Evolutionary conservation across 306 rosid genomes (phyloP).

Genomic region (Vachellia pachyceras): DNA sequence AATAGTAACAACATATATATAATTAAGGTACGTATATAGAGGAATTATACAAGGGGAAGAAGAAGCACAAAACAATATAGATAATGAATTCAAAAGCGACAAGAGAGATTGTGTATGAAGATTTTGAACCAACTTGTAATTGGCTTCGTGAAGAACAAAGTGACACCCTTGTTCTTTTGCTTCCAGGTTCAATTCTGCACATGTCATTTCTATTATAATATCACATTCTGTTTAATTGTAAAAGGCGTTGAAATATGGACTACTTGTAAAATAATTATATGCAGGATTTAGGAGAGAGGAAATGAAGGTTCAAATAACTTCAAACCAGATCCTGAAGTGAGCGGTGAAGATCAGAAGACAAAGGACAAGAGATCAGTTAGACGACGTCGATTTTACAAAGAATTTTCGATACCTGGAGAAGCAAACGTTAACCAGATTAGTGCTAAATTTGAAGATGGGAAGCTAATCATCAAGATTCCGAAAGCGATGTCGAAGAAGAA

Average conservation of each 20-base stretch:
- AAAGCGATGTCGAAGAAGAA: neutral
- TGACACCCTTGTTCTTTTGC: constrained; percentile 38
- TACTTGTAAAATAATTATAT: too few species aligned
- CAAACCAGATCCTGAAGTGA: constrained; percentile 28
- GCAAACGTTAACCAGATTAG: neutral
- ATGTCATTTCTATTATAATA: too few species aligned
- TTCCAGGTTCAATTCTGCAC: too few species aligned
- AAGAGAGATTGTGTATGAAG: constrained; percentile 17
- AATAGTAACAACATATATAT: neutral
- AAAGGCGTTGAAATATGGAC: neutral
- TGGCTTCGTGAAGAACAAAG: constrained; percentile 36
- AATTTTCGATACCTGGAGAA: neutral
- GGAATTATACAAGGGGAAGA: neutral
- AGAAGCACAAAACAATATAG: constrained; percentile 10
- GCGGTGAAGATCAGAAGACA: too few species aligned
- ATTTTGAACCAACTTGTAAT: constrained; percentile 37
- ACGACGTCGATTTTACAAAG: constrained; percentile 33
- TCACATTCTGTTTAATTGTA: too few species aligned
- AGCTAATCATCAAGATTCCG: constrained; percentile 34
- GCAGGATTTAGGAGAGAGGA: constrained; percentile 64
- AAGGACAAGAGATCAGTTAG: too few species aligned
- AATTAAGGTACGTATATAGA: neutral
- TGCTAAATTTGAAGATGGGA: constrained; percentile 50
- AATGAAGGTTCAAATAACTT: constrained; percentile 54
- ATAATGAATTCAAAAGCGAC: constrained; percentile 6